Conservation (phyloP, 148 eudicot genomes). For the Linanthus parryae region DNA sequence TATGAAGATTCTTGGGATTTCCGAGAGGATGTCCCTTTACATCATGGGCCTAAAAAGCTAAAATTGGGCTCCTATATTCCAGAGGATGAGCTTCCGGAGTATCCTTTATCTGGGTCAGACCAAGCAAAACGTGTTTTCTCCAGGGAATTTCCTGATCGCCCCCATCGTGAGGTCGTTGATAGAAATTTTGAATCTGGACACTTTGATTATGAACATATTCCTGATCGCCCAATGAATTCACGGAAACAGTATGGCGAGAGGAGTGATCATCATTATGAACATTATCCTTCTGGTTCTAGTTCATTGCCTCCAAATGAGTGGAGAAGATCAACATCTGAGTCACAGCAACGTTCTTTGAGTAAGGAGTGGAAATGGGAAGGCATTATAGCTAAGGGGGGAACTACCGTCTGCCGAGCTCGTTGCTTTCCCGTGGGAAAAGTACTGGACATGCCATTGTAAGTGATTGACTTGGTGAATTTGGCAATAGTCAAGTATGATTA, state of each 20-base stretch:
- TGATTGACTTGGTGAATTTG: too few relatives aligned
- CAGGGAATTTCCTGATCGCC: conserved; percentile 27
- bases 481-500: too few relatives aligned
- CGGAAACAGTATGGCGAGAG: conserved; percentile 37
- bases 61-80: conserved; percentile 38
- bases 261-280: conserved; percentile 31
- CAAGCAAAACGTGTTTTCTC: conserved; percentile 34
- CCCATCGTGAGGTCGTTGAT: conserved; percentile 22
- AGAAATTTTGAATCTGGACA: conserved; percentile 29
- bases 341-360: conserved; percentile 27
- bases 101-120: conserved; percentile 44
- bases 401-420: conserved; percentile 79
- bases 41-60: conserved; percentile 52
- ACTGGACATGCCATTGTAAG: conserved; percentile 69
- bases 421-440: conserved; percentile 87
- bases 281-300: conserved; percentile 28
- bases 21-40: conserved; percentile 48
- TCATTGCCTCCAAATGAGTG: conserved; percentile 32
- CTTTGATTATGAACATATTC: conserved; percentile 29
- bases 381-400: conserved; percentile 81
- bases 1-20: conserved; percentile 70
- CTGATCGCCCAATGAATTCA: conserved; percentile 32
- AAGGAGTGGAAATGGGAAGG: conserved; percentile 92
- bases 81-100: conserved; percentile 77
- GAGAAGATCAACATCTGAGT: conserved; percentile 40